Evolutionary conservation across 2,329 filamentous ascomycete species (phyloP), one percentile per base, ranked within the genome.

Genomic region (Colletotrichum filicis): DNA sequence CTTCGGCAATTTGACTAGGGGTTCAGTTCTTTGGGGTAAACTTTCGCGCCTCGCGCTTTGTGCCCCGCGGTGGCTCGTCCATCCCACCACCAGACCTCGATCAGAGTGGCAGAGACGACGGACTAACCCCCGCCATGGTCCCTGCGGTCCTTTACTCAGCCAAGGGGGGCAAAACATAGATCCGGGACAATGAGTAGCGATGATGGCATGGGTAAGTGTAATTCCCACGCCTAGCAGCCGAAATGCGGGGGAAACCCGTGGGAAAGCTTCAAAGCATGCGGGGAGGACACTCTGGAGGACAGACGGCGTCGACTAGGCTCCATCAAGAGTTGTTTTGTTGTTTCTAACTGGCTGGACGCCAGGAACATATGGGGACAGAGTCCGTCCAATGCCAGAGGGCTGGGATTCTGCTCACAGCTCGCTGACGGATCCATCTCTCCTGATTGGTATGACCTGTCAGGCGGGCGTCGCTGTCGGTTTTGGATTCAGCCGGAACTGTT

Each of bases 1-100:
- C 22, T 65, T 65, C 62, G 62, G 62, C 62, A 65, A 56, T 42
- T 64, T 55, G 46, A 28, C 49, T 55, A 60, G 57, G 57, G 57
- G 57, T 42, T 8, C 57, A 30, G 22, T 60, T 32, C 35, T 37
- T 60, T 24, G 37, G 59, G 59, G 59, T 57, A 28, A 56, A 55
- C 62, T 22, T 57, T 42, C 32, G 52, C 52, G 52, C 32, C 52
- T 56, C 52, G 24, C 24, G 24, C 52, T 19, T 11, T 42, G 30
- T 55, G 49, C 52, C 52, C 62, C 62, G 52, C 62, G 62, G 62
- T 46, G 22, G 59, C 19, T 37, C 8, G 9, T 28, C 59, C 59
- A 26, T n/a, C 30, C 16, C 32, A 56, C 22, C 26, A 56, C 37
- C 14, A 19, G 37, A 19, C 37, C 7, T 42, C 37, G 37, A 42